Conservation (phyloP, 208 protist genomes). For the Angomonas ambiguus region DNA sequence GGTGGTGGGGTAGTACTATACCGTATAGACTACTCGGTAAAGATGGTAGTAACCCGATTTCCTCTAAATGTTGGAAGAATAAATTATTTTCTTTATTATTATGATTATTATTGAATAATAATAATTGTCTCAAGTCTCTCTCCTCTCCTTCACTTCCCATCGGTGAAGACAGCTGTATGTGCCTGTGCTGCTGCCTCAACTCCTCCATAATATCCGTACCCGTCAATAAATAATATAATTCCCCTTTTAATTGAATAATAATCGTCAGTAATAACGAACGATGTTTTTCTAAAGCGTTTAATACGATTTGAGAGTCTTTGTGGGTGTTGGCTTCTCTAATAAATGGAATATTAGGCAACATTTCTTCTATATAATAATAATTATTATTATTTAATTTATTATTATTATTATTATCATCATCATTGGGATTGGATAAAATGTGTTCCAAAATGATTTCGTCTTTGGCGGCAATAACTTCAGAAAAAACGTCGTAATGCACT, state of each 20-base stretch:
- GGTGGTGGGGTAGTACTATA: too few species aligned
- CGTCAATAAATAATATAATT: conserved; percentile 1
- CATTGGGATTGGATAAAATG: too few species aligned
- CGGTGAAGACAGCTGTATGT: too few species aligned
- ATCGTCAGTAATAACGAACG: not conserved
- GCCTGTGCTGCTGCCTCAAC: too few species aligned
- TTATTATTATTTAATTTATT: too few species aligned
- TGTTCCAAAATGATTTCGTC: not conserved
- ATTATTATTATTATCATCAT: too few species aligned
- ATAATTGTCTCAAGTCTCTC: too few species aligned
- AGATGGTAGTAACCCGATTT: too few species aligned
- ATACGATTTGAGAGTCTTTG: not conserved
- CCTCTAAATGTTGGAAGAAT: not conserved
- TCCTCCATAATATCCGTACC: too few species aligned
- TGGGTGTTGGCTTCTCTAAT: not conserved
- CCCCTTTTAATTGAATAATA: not conserved
- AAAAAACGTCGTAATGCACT: not conserved
- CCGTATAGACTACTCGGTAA: too few species aligned
- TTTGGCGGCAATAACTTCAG: not conserved
- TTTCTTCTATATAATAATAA: not conserved
- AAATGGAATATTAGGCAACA: not conserved
- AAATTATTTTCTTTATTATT: not conserved
- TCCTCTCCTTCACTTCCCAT: too few species aligned
- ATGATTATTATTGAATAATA: too few species aligned
- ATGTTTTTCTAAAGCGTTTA: not conserved